Base-by-base conservation (phyloP, 805 yeast species). In the Candida dajiaensis region DNA sequence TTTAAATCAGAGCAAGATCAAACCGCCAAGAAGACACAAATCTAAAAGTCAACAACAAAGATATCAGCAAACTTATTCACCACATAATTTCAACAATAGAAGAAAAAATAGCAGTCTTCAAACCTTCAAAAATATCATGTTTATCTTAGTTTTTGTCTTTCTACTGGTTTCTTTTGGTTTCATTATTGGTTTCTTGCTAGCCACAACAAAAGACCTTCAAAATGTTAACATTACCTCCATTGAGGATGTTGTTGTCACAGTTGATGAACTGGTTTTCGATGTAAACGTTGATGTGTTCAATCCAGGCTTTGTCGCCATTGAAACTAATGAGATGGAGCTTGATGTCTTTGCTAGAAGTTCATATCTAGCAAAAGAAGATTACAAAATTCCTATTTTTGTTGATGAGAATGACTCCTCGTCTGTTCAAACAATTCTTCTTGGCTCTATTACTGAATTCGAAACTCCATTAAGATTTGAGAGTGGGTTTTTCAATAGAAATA, bases 331-430 rank as follows among this genome's bases (percentile, higher is more conserved):
- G 13, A 82, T 83, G 10, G 92, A 87, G 53, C 64, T 92, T 38
- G 97, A 92, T 62, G 71, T 92, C 2, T 92, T 92, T 70, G 97
- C 92, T 2, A 82, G 81, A 55, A 78, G 86, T 41, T 73, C 80
- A 7, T 76, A 73, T 54, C 58, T 77, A 10, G 22, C 22, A n/a
- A 26, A 41, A 6, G 48, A 44, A 12, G 48, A 35, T 10, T 48
- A 41, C 20, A 52, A 44, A 20, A 25, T 36, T 42, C 45, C 45
- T 15, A 38, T 28, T 13, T 36, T 36, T 20, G 52, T 50, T 33
- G 53, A 48, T 28, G 57, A 52, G n/a, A 42, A 31, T 10, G 38
- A 40, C 6, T 21, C 40, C 1, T 53, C 54, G 15, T 56, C 54
- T 28, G 59, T 62, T 20, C 58, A 83, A 54, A 89, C 96, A 0